phyloP scores from a whole-genome alignment of 805 yeast genomes.

The Saccharomycopsis sp. region DNA sequence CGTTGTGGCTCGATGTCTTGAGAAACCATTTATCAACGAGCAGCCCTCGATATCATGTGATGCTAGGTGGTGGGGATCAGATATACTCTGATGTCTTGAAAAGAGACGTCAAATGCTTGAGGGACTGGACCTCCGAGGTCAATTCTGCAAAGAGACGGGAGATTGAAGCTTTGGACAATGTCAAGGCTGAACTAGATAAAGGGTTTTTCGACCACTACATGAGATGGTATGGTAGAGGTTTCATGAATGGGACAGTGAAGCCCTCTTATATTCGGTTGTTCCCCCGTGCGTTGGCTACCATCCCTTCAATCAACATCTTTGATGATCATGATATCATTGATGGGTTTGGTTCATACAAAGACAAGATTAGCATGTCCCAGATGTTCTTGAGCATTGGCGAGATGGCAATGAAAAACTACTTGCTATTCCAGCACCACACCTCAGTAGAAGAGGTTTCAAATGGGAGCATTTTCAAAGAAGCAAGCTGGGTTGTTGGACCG shows the following conservation, averaged over 20 bases:
- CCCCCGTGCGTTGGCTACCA: conserved; percentile 70
- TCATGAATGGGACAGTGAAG: conserved; percentile 66
- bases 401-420: conserved; percentile 73
- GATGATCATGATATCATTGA: conserved; percentile 97
- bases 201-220: conserved; percentile 70
- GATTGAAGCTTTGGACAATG: conserved; percentile 35
- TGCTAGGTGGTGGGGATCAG: conserved; percentile 98
- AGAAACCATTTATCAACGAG: conserved; percentile 43
- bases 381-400: conserved; percentile 66
- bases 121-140: conserved; percentile 53
- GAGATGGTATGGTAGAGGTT: conserved; percentile 86
- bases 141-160: conserved; percentile 37
- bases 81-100: conserved; percentile 80
- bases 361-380: conserved; percentile 55
- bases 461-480: conserved; percentile 32
- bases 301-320: conserved; percentile 77
- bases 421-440: conserved; percentile 85
- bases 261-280: conserved; percentile 51
- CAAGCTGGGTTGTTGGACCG: conserved; percentile 54
- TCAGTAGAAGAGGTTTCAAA: conserved; percentile 35
- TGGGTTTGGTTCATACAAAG: conserved; percentile 87
- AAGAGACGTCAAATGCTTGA: conserved; percentile 40
- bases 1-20: conserved; percentile 81
- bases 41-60: conserved; percentile 68
- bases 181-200: conserved; percentile 37